Base-by-base conservation (phyloP, 2,329 filamentous ascomycete genomes). In the Nectriaceae sp. region DNA sequence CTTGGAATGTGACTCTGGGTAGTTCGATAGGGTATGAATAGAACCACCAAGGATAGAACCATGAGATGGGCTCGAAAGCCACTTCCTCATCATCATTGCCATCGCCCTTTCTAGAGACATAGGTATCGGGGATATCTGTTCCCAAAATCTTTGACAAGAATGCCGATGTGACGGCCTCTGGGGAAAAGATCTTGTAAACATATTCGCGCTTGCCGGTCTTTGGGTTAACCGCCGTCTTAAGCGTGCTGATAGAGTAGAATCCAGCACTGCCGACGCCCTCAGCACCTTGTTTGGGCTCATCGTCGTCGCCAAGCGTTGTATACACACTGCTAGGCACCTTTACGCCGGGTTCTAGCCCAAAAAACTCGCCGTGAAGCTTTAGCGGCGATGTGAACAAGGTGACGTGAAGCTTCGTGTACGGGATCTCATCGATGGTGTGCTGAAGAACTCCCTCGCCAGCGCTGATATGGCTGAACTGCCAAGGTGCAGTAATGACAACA, bases 1-100 rank as follows among this genome's bases (percentile, higher is more conserved):
- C 87, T 58, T 97, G 90, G 67, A 97, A 99, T 0, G 88, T 92
- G 1, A 91, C 84, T 1, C 91, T 81, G 0, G 93, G 93, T n/a
- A 85, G 82, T 59, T 90, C 83, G 54, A 90, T 85, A 0, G 94
- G 94, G 67, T 97, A 99, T 0, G 88, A 85, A 56, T 93, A 70
- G 82, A 95, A 97, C 29, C 83, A 73, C 53, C 91, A 85, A 13
- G 89, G 80, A 56, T 90, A 76, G 53, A 85, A 85, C 91, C 91
- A 96, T 13, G 86, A 85, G 22, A 96, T 79, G 18, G 76, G 71
- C 18, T 71, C 67, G n/a, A 69, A 63, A 3, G 50, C 49, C 0
- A 74, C 70, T 3, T 64, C 49, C 2, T 70, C 59, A 21, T 68
- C 56, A 40, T 73, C 63, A 11, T 31, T 31, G 10, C 10, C 15